A percentile compares a stretch with the other conserved stretches of the same genome.
Conservation (phyloP, 176 grass and related monocot species). For the Tillandsia leiboldiana region DNA sequence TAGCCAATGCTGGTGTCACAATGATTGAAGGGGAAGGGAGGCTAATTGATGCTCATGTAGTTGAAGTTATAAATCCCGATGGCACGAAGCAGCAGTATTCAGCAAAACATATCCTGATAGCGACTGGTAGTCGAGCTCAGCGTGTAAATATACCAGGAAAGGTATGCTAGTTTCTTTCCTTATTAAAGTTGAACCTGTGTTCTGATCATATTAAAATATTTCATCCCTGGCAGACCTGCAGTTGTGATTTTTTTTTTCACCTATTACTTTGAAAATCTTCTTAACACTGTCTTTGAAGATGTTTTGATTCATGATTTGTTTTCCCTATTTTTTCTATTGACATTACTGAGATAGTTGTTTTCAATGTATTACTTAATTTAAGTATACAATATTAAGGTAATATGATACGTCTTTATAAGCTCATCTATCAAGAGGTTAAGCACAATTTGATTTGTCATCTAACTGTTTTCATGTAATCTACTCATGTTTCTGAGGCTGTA, state of each 20-base stretch:
- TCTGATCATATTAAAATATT: neutral
- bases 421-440: no score
- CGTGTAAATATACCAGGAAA: constrained; percentile 78
- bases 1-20: constrained; percentile 56
- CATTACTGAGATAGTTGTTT: no score
- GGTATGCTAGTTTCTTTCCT: constrained; percentile 30
- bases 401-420: no score
- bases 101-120: constrained; percentile 66
- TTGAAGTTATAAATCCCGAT: constrained; percentile 55
- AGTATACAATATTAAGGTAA: no score
- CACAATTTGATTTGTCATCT: no score
- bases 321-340: no score
- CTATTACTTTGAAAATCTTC: no score
- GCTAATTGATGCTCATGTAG: constrained; percentile 59
- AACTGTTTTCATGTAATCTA: no score
- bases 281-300: no score
- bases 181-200: neutral
- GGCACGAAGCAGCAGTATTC: constrained; percentile 58
- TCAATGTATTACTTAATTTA: no score
- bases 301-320: no score
- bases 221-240: neutral
- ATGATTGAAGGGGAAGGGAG: constrained; percentile 87
- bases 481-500: no score
- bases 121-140: constrained; percentile 68
- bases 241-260: neutral